Base-by-base conservation (phyloP, 2,329 filamentous ascomycete species). In the Colletotrichum karsti region DNA sequence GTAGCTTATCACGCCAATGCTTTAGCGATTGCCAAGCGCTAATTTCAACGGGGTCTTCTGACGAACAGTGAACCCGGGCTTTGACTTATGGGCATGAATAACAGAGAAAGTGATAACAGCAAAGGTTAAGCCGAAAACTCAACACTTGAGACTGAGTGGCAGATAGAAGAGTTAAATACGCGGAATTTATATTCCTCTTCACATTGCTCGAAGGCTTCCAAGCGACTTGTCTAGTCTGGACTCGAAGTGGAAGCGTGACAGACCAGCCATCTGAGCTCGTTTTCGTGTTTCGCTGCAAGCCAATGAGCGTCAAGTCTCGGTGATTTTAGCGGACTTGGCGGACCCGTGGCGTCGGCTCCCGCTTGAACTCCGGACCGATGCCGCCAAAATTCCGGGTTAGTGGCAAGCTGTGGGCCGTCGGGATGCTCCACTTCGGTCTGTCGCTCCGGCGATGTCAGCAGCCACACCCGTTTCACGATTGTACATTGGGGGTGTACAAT, bases 311-410 rank as follows among this genome's bases (percentile, higher is more conserved):
- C 46, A 15, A 20, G 37, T 13, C 5, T 10, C 18, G 18, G 7
- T 13, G 9, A 41, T 12, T 57, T 37, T 37, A 54, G 53, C 53
- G 53, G 54, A n/a, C 15, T n/a, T 8, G 7, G 58, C 20, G 58
- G 58, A 28, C 28, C 30, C 39, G 22, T 58, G 41, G 39, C 39
- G 53, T 65, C 30, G 39, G 54, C 20, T 42, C n/a, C 56, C 65
- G 65, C 65, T 68, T 39, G 60, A 68, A 68, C 65, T 68, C 60
- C 60, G 65, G 65, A 22, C 46, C 54, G 53, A 64, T 30, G 30
- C 60, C 65, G 65, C 46, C 44, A 58, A 67, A 63, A 63, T 35
- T 18, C 26, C 64, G 64, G 64, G 13, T 41, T n/a, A n/a, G n/a
- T n/a, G n/a, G n/a, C n/a, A n/a, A n/a, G n/a, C n/a, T n/a, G n/a